These are phyloP conservation scores for Tetrapisispora namnaoensis DNA, from an alignment of 805 yeast species.

Conservation along the genomic window DNA sequence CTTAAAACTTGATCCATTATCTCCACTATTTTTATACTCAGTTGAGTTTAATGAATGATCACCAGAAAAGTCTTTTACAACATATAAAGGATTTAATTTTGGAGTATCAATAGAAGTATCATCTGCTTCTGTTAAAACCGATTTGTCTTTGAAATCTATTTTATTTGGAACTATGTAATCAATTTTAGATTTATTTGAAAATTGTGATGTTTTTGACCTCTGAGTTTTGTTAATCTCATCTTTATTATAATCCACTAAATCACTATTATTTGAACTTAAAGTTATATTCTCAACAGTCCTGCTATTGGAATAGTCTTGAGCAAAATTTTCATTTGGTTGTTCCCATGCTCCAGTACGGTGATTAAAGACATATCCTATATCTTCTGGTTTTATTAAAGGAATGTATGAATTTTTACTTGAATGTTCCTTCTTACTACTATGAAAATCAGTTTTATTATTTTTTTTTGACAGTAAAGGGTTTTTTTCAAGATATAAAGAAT, in stretches of 20 bases:
- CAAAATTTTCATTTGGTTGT: conserved; percentile 6
- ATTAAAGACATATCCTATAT: conserved; percentile 19
- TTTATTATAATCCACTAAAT: not conserved
- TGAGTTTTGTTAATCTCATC: not conserved
- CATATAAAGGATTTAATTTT: conserved; percentile 11
- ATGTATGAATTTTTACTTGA: conserved; percentile 4
- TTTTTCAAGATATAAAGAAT: not conserved
- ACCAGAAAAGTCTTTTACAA: conserved; percentile 2
- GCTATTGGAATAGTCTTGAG: conserved; percentile 15
- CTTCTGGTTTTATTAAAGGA: conserved; percentile 20
- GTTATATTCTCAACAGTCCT: conserved; percentile 13
- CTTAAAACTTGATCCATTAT: not conserved
- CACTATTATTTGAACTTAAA: conserved; percentile 4
- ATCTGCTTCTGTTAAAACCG: conserved; percentile 4
- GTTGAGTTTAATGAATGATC: too few species aligned
- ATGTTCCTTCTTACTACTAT: not conserved
- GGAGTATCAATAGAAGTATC: conserved; percentile 24
- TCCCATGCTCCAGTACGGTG: conserved; percentile 22
- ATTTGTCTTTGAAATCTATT: not conserved
- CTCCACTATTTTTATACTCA: not conserved
- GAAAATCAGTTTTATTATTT: not conserved
- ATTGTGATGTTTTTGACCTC: not conserved
- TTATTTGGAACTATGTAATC: too few species aligned
- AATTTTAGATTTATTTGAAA: not conserved
- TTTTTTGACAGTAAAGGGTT: not conserved